A percentile compares a stretch with the other conserved stretches of the same genome.
These are phyloP conservation scores for Arthroderma uncinatum DNA, from an alignment of 2,329 filamentous ascomycete species.

Conservation along the genomic window DNA sequence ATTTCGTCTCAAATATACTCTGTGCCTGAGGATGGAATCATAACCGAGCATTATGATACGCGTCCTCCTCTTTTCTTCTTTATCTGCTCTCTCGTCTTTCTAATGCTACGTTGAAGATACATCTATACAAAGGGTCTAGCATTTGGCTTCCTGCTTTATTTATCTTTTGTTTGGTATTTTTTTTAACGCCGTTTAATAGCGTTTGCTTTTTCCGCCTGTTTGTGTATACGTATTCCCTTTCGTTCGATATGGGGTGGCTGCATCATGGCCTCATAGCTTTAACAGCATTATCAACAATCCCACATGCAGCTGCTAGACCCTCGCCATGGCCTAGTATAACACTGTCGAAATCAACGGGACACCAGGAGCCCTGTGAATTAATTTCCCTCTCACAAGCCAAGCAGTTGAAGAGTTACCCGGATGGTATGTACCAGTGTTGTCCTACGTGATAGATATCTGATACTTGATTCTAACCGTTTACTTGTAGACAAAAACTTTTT, in stretches of 20 bases:
- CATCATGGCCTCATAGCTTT: neutral
- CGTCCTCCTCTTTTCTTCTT: too few relatives aligned
- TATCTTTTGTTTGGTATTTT: too few relatives aligned
- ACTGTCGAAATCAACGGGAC: neutral
- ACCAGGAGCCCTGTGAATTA: conserved; percentile 9
- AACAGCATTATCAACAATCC: neutral
- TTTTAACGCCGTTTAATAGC: neutral
- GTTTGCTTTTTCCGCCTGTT: neutral
- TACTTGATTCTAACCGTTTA: neutral
- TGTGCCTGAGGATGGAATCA: too few relatives aligned
- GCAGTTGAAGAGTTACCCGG: neutral
- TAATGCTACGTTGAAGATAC: too few relatives aligned
- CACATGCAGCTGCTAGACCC: neutral
- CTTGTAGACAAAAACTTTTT: conserved; percentile 6
- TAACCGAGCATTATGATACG: too few relatives aligned
- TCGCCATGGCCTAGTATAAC: neutral
- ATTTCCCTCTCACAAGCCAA: conserved; percentile 4
- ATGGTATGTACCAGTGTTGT: neutral
- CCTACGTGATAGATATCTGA: neutral
- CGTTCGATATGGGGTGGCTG: neutral
- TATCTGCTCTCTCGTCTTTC: too few relatives aligned
- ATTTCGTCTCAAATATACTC: too few relatives aligned
- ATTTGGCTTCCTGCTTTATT: too few relatives aligned
- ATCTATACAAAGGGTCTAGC: too few relatives aligned
- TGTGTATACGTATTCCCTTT: too few relatives aligned